phyloP scores from a whole-genome alignment of 2,329 filamentous ascomycete genomes.

The Aspergillus uvarum region DNA sequence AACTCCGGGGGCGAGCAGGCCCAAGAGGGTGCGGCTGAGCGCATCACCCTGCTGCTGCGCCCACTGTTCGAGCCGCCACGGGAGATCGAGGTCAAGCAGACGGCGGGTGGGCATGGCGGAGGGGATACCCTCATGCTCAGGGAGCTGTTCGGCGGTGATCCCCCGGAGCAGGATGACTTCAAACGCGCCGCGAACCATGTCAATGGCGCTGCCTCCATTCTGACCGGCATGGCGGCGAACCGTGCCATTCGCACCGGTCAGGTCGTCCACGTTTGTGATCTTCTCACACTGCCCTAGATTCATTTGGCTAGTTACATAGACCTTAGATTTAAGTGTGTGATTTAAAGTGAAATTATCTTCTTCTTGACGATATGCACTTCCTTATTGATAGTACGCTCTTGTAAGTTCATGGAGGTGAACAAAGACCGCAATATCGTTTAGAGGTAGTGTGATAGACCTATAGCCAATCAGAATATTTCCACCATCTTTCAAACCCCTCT shows the following conservation, averaged over 20 bases:
- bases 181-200: constrained; percentile 59
- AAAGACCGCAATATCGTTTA: too few species aligned
- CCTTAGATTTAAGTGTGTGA: too few species aligned
- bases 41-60: constrained; percentile 41
- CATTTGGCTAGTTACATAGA: too few species aligned
- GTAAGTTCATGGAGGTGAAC: too few species aligned
- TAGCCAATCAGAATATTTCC: too few species aligned
- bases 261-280: constrained; percentile 38
- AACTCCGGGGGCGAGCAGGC: constrained; percentile 61
- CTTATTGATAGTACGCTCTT: too few species aligned
- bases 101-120: constrained; percentile 58
- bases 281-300: too few species aligned
- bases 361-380: too few species aligned
- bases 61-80: constrained; percentile 58
- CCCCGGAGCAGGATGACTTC: constrained; percentile 46
- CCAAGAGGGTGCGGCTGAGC: constrained; percentile 28
- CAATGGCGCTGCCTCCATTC: constrained; percentile 59
- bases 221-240: constrained; percentile 62
- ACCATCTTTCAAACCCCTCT: too few species aligned
- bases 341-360: too few species aligned
- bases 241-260: constrained; percentile 58
- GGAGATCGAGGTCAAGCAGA: constrained; percentile 55
- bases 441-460: too few species aligned
- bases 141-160: constrained; percentile 54
- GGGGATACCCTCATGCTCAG: constrained; percentile 59